Conservation (phyloP, 139 green algal genomes). For the Penium margaritaceum region DNA sequence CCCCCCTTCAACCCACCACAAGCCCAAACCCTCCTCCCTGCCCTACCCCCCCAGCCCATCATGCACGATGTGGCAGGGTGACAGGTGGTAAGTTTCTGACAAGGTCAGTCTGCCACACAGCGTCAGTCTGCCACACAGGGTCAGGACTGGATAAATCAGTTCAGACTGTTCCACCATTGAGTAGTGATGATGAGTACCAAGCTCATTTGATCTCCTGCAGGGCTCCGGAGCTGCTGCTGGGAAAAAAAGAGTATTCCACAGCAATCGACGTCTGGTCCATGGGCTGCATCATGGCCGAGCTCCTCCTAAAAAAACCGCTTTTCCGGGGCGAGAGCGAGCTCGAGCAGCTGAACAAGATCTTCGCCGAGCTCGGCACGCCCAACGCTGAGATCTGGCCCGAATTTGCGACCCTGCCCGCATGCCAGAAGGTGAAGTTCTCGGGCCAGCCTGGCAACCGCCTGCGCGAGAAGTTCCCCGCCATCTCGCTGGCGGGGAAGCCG, state of each 20-base stretch:
- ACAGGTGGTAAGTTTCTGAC: too few species aligned
- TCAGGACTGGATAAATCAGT: background rate
- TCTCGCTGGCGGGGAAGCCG: conserved; percentile 10
- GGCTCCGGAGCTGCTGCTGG: conserved; percentile 81
- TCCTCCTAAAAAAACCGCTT: conserved; percentile 58
- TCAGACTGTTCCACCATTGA: background rate
- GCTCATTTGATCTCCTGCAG: background rate
- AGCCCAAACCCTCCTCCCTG: too few species aligned
- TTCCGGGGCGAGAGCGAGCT: conserved; percentile 74
- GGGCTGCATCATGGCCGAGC: conserved; percentile 66
- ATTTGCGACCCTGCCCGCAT: conserved; percentile 20
- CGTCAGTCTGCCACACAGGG: background rate
- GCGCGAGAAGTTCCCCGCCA: conserved; percentile 13
- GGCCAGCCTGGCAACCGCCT: conserved; percentile 3
- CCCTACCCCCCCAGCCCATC: conserved; percentile 58
- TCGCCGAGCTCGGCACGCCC: conserved; percentile 46
- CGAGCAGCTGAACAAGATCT: conserved; percentile 54
- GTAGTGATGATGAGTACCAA: background rate
- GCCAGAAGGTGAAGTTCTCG: conserved; percentile 19
- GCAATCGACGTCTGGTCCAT: conserved; percentile 62
- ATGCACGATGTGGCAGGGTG: too few species aligned
- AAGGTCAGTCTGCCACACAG: too few species aligned
- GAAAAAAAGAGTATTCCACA: conserved; percentile 67
- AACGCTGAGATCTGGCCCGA: conserved; percentile 32
- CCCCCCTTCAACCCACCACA: too few species aligned